Base-by-base conservation (phyloP, 495 filamentous ascomycete species). In the Lasiosphaeria hispida region DNA sequence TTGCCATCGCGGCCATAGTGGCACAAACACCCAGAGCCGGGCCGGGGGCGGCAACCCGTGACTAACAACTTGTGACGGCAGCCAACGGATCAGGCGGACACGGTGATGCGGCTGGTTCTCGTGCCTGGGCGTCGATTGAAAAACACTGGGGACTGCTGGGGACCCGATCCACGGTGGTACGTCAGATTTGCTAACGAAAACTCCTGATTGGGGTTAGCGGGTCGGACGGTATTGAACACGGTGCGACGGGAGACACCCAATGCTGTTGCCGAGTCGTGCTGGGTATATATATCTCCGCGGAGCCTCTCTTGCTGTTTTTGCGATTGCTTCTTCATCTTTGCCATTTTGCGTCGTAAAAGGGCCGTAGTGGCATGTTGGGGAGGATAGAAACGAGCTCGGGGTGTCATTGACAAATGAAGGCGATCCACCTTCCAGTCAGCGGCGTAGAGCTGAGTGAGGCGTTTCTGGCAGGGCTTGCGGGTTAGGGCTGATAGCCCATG, bases 141-240 rank as follows among this genome's bases (percentile, higher is more conserved):
- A 64, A 49, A 33, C 44, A 30, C 4, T 30, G 52, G 42, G n/a
- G n/a, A 7, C 19, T 58, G 50, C 23, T 23, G 17, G 18, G 35
- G 18, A 19, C 13, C 17, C 3, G 11, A 13, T 34, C 39, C 15
- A 34, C 37, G 52, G 47, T 36, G 48, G 49, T 59, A 66, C 63
- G 63, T 66, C 65, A 66, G 65, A 68, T 66, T 69, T 68, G 62
- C 60, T 69, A 69, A 69, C n/a, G 54, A 62, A 63, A 69, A 69
- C 51, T 61, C 64, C 51, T 40, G 19, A 67, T 23, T 1, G 9
- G 59, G 64, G 5, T 39, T 64, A 57, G 59, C 58, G 59, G 15
- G 53, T 48, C 53, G 48, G 57, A 15, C 10, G 30, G 53, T 45
- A 17, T 15, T 18, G 8, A 17, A 14, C 33, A 15, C 23, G 41